These are phyloP conservation scores for Cladosporium sphaerospermum DNA, from an alignment of 2,329 filamentous ascomycete genomes.

Conservation along the genomic window DNA sequence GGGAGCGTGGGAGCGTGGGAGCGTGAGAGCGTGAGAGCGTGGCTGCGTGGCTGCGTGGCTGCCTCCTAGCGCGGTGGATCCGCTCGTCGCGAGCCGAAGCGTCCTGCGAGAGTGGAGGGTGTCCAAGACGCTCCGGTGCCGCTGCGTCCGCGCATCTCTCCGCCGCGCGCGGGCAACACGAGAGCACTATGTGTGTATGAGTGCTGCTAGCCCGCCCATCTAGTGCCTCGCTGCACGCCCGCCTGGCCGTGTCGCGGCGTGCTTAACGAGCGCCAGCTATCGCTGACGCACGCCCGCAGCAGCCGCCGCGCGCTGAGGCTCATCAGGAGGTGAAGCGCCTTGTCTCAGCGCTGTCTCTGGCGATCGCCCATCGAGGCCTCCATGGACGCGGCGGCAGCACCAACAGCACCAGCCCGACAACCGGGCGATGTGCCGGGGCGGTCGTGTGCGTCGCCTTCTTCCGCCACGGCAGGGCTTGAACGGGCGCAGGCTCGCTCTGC, in stretches of 20 bases:
- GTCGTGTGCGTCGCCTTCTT: background rate
- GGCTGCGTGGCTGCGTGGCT: too few species aligned
- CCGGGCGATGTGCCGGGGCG: background rate
- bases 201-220: background rate
- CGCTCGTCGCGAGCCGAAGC: conserved; percentile 7
- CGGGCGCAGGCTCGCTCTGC: background rate
- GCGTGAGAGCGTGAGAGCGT: too few species aligned
- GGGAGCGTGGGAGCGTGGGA: background rate
- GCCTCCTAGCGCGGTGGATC: background rate
- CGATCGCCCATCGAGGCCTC: conserved; percentile 1
- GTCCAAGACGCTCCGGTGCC: too few species aligned
- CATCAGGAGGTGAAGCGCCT: conserved; percentile 9
- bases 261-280: background rate
- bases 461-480: background rate
- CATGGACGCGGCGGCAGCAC: too few species aligned
- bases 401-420: background rate
- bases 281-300: conserved; percentile 9
- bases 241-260: background rate
- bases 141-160: too few species aligned
- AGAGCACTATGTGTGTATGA: too few species aligned
- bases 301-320: background rate
- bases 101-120: background rate
- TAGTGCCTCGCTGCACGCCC: conserved; percentile 1
- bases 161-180: too few species aligned
- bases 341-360: conserved; percentile 11